Evolutionary conservation across 495 filamentous ascomycete species (phyloP).

Genomic region (Trichoderma reesei): DNA sequence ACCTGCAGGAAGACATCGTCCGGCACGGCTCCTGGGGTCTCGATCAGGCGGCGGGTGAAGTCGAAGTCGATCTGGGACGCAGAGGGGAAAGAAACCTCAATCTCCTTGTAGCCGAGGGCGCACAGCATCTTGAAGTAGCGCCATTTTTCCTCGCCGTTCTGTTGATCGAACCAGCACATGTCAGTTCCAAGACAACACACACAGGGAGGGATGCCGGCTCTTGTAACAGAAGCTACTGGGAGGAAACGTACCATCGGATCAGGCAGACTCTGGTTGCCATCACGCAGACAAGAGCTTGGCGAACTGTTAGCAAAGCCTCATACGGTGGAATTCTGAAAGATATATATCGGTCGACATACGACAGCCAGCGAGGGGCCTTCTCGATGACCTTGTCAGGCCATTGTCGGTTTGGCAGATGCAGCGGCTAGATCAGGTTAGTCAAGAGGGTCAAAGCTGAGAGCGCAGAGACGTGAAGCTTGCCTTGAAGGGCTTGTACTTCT

Average conservation of each 20-base stretch:
- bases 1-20: slow-evolving; percentile 96
- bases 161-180: slow-evolving; percentile 3
- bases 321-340: no score
- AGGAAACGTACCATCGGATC: slow-evolving; percentile 67
- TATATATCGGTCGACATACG: slow-evolving; percentile 40
- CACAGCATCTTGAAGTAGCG: slow-evolving; percentile 90
- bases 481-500: slow-evolving; percentile 66
- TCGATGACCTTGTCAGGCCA: slow-evolving; percentile 78
- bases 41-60: slow-evolving; percentile 80
- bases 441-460: slow-evolving; percentile 23
- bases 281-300: slow-evolving; percentile 48
- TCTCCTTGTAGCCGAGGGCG: slow-evolving; percentile 94
- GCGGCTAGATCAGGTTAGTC: slow-evolving; percentile 39
- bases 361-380: slow-evolving; percentile 75
- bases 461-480: neutral
- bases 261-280: slow-evolving; percentile 82
- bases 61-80: slow-evolving; percentile 92
- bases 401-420: slow-evolving; percentile 77
- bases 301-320: neutral
- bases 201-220: neutral
- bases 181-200: neutral
- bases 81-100: slow-evolving; percentile 93
- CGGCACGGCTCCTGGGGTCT: slow-evolving; percentile 76
- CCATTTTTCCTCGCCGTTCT: slow-evolving; percentile 93
- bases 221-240: neutral